Conservation (phyloP, 1,284 basidiomycete species). For the Neotropicomus parvogracilis region DNA sequence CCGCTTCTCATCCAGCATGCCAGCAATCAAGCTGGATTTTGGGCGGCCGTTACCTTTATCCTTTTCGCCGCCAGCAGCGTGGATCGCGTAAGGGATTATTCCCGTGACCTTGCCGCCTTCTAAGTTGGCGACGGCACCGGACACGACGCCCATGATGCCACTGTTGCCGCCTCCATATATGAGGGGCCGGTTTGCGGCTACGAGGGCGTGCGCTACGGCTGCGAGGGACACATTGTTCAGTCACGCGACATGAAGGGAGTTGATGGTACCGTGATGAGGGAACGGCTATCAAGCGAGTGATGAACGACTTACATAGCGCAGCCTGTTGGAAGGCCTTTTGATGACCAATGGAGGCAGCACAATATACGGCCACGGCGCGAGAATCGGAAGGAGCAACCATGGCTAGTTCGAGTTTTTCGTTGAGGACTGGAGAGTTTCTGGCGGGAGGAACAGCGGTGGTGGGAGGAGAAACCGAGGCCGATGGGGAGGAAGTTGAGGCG, state of each 20-base stretch:
- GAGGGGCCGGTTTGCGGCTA: conserved; percentile 57
- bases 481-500: neutral
- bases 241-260: conserved; percentile 2
- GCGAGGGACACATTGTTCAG: conserved; percentile 8
- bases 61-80: conserved; percentile 58
- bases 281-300: neutral
- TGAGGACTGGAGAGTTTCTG: neutral
- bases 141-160: conserved; percentile 87
- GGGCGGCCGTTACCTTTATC: conserved; percentile 40
- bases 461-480: neutral
- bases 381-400: conserved; percentile 34
- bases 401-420: conserved; percentile 14
- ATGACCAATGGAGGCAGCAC: conserved; percentile 70
- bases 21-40: conserved; percentile 26
- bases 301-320: conserved; percentile 59
- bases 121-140: conserved; percentile 57
- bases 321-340: conserved; percentile 60
- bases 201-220: conserved; percentile 77
- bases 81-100: conserved; percentile 76
- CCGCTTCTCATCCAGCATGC: conserved; percentile 39
- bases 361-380: conserved; percentile 70
- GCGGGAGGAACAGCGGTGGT: neutral
- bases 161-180: conserved; percentile 85
- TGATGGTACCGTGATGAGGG: neutral
- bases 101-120: conserved; percentile 78